These are phyloP conservation scores for Aaosphaeria arxii DNA, from an alignment of 2,329 filamentous ascomycete species.

Conservation along the genomic window DNA sequence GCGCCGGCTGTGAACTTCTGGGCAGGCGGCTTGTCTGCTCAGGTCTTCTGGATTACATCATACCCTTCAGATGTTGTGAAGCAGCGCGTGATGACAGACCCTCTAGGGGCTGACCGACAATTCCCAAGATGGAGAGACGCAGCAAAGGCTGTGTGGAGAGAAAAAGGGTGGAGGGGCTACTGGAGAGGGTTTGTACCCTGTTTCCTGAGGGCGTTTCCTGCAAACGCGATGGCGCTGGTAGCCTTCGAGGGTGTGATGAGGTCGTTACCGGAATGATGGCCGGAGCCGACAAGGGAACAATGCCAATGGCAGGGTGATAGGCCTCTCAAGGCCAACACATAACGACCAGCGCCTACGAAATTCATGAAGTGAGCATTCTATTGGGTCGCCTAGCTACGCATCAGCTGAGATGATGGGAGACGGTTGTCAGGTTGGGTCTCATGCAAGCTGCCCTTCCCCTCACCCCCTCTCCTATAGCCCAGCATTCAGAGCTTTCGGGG, in stretches of 20 bases:
- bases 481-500: too few species aligned
- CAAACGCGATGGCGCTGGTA: constrained; percentile 89
- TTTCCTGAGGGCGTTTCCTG: constrained; percentile 89
- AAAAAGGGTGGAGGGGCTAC: constrained; percentile 75
- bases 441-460: too few species aligned
- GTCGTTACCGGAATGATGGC: constrained; percentile 18
- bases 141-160: constrained; percentile 70
- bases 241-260: constrained; percentile 93
- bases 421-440: too few species aligned
- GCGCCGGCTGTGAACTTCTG: constrained; percentile 90
- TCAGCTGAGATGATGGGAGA: too few species aligned
- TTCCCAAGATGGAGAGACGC: constrained; percentile 80
- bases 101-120: constrained; percentile 61
- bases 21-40: constrained; percentile 89
- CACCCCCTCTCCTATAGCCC: too few species aligned
- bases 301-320: too few species aligned
- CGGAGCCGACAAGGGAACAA: too few species aligned
- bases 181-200: constrained; percentile 93
- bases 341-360: too few species aligned
- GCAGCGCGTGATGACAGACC: constrained; percentile 96
- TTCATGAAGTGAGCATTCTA: too few species aligned
- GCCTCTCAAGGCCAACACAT: too few species aligned
- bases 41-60: constrained; percentile 90
- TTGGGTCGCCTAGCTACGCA: too few species aligned
- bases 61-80: constrained; percentile 95